Conservation (phyloP, 768 basidiomycete genomes). For the Termitomyces sp. region DNA sequence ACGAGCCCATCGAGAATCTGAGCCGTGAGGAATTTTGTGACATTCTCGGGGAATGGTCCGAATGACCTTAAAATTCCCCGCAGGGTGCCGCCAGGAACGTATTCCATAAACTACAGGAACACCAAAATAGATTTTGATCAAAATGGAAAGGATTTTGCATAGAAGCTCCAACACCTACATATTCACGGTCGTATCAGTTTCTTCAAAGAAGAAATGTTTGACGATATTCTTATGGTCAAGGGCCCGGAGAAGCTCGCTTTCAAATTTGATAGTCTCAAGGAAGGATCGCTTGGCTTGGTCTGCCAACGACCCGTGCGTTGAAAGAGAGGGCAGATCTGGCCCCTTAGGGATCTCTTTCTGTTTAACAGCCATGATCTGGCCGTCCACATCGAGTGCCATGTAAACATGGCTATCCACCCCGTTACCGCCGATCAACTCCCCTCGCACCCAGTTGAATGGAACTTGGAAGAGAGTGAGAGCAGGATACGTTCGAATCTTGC, state of each 20-base stretch:
- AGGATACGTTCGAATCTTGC: conserved; percentile 2
- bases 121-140: not conserved
- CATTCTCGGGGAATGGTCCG: conserved; percentile 85
- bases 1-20: conserved; percentile 91
- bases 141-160: not conserved
- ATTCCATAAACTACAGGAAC: conserved; percentile 82
- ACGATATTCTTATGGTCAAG: conserved; percentile 96
- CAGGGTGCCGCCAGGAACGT: conserved; percentile 95
- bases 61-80: conserved; percentile 82
- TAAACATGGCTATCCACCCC: conserved; percentile 96
- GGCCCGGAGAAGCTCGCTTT: conserved; percentile 93
- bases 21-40: conserved; percentile 84
- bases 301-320: not conserved
- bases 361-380: conserved; percentile 98
- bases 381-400: conserved; percentile 88
- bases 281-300: conserved; percentile 78
- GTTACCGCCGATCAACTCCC: conserved; percentile 93
- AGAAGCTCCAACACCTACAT: conserved; percentile 61
- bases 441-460: conserved; percentile 96
- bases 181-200: conserved; percentile 80
- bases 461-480: conserved; percentile 34
- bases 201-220: conserved; percentile 91
- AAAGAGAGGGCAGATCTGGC: conserved; percentile 30
- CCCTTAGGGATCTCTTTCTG: conserved; percentile 88
- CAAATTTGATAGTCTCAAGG: conserved; percentile 86